A percentile compares a stretch with the other conserved stretches of the same genome.
phyloP scores from a whole-genome alignment of 768 basidiomycete genomes.

The Hebeloma cylindrosporum region DNA sequence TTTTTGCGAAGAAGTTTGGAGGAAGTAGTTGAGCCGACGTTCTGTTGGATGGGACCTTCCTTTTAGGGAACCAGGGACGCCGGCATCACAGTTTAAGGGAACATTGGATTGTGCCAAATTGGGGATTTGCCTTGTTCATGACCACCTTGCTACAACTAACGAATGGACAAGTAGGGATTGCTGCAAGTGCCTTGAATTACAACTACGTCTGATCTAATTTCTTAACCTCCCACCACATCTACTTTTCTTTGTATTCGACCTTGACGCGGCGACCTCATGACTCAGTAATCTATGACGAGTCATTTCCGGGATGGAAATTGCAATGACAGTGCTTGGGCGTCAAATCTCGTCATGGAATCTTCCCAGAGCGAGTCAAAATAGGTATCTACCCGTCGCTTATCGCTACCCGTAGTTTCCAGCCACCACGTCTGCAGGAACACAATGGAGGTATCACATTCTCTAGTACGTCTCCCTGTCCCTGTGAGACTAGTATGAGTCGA shows the following conservation, averaged over 20 bases:
- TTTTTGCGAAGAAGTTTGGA: too few species aligned
- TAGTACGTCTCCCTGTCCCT: background rate
- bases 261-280: too few species aligned
- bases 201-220: slow-evolving; percentile 7
- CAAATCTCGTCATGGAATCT: slow-evolving; percentile 4
- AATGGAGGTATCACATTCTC: slow-evolving; percentile 13
- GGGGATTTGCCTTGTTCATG: slow-evolving; percentile 32
- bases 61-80: slow-evolving; percentile 18
- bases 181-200: slow-evolving; percentile 4
- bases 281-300: too few species aligned
- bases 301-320: too few species aligned
- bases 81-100: slow-evolving; percentile 8
- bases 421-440: background rate
- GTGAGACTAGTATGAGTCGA: too few species aligned
- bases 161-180: slow-evolving; percentile 16
- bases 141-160: slow-evolving; percentile 24
- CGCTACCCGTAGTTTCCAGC: background rate
- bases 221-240: slow-evolving; percentile 13
- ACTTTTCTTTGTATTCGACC: slow-evolving; percentile 7
- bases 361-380: slow-evolving; percentile 4
- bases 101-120: slow-evolving; percentile 17
- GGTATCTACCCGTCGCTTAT: background rate
- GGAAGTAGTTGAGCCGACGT: slow-evolving; percentile 8
- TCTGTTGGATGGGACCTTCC: slow-evolving; percentile 16
- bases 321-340: too few species aligned